These are phyloP conservation scores for Plasmopara muralis DNA, from an alignment of 352 stramenopile species.

Conservation along the genomic window DNA sequence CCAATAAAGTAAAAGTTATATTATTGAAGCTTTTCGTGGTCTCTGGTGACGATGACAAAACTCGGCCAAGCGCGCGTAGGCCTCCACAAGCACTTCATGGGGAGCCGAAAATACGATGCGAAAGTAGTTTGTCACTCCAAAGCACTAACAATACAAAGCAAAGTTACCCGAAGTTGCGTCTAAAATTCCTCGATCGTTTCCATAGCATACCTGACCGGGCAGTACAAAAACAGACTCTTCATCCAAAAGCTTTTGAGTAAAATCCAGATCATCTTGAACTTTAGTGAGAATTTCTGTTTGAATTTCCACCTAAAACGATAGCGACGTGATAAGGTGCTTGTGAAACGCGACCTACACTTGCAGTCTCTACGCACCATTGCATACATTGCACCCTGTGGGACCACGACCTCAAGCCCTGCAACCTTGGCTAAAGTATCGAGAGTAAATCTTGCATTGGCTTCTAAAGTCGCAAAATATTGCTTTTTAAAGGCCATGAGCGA, in stretches of 20 bases:
- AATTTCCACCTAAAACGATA: constrained; percentile 38
- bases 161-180: constrained; percentile 6
- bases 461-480: constrained; percentile 73
- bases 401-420: constrained; percentile 78
- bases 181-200: background rate
- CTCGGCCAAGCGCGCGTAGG: constrained; percentile 48
- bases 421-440: constrained; percentile 66
- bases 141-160: constrained; percentile 23
- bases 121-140: constrained; percentile 67
- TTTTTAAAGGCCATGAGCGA: constrained; percentile 77
- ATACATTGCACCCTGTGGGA: constrained; percentile 94
- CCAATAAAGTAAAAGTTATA: no score
- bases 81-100: constrained; percentile 55
- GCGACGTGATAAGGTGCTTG: background rate
- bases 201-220: constrained; percentile 61
- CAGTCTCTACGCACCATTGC: constrained; percentile 65
- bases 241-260: constrained; percentile 90
- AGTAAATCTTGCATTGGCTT: constrained; percentile 85
- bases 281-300: constrained; percentile 60
- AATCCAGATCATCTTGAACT: constrained; percentile 90
- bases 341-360: background rate
- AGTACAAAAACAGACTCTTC: constrained; percentile 96
- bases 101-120: constrained; percentile 68
- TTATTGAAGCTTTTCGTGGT: background rate
- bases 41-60: constrained; percentile 51